A percentile compares a stretch with the other conserved stretches of the same genome.
Conservation (phyloP, 1,139 yeast genomes). For the Kodamaea suecica region DNA sequence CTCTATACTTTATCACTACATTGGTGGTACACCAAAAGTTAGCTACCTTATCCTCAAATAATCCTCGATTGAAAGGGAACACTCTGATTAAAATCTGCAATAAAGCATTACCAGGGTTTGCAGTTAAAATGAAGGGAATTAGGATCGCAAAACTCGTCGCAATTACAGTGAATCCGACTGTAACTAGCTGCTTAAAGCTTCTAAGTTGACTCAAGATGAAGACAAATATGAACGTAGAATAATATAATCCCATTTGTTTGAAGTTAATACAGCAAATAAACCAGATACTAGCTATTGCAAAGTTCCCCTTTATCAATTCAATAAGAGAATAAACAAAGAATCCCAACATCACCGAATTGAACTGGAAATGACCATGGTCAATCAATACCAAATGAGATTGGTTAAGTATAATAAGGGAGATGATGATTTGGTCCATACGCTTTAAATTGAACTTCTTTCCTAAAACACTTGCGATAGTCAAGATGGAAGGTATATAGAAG, state of each 20-base stretch:
- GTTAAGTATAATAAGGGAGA: slow-evolving; percentile 69
- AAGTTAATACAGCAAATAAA: slow-evolving; percentile 77
- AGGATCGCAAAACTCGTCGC: slow-evolving; percentile 51
- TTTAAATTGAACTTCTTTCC: slow-evolving; percentile 54
- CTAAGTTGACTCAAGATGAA: slow-evolving; percentile 45
- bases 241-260: slow-evolving; percentile 95
- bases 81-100: slow-evolving; percentile 57
- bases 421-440: slow-evolving; percentile 73
- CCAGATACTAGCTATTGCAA: slow-evolving; percentile 70
- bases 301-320: slow-evolving; percentile 61
- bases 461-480: slow-evolving; percentile 63
- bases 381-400: slow-evolving; percentile 81
- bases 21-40: slow-evolving; percentile 95
- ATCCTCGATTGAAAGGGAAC: slow-evolving; percentile 89
- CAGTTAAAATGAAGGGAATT: slow-evolving; percentile 54
- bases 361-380: slow-evolving; percentile 98
- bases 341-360: slow-evolving; percentile 92
- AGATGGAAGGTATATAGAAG: slow-evolving; percentile 76
- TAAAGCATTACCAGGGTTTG: slow-evolving; percentile 11
- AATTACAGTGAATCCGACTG: slow-evolving; percentile 63
- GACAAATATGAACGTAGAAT: slow-evolving; percentile 83
- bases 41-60: slow-evolving; percentile 98
- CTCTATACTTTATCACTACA: slow-evolving; percentile 66
- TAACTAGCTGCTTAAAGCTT: slow-evolving; percentile 48
- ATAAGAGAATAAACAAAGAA: slow-evolving; percentile 65